A percentile compares a stretch with the other conserved stretches of the same genome.
These are phyloP conservation scores for Sporothrix brunneoviolacea DNA, from an alignment of 2,329 filamentous ascomycete genomes.

Conservation along the genomic window DNA sequence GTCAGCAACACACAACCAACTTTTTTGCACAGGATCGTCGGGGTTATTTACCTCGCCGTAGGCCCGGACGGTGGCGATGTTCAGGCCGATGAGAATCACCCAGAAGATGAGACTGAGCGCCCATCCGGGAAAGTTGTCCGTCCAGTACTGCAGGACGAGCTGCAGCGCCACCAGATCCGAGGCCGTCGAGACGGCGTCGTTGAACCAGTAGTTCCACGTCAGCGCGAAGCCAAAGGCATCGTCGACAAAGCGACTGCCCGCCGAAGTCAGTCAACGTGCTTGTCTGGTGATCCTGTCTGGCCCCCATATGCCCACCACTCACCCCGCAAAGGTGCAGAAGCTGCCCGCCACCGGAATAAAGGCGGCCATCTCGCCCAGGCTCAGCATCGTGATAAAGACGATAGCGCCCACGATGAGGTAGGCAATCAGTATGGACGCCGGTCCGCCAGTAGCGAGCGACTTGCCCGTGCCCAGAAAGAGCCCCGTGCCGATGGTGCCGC, in stretches of 20 bases:
- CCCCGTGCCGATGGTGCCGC: slow-evolving; percentile 53
- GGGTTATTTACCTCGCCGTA: slow-evolving; percentile 54
- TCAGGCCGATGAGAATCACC: slow-evolving; percentile 60
- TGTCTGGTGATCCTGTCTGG: too few species aligned
- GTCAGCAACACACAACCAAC: background rate
- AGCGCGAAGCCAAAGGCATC: slow-evolving; percentile 68
- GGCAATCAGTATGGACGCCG: slow-evolving; percentile 59
- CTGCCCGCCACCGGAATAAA: slow-evolving; percentile 73
- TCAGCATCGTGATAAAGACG: slow-evolving; percentile 68
- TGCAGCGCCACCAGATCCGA: slow-evolving; percentile 54
- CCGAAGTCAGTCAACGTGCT: too few species aligned
- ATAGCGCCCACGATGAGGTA: slow-evolving; percentile 67
- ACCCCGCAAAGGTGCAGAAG: slow-evolving; percentile 34
- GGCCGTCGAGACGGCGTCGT: slow-evolving; percentile 55
- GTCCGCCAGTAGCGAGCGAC: slow-evolving; percentile 55
- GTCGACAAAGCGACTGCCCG: slow-evolving; percentile 59
- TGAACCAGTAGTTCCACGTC: slow-evolving; percentile 85
- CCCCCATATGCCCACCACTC: too few species aligned
- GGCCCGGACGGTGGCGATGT: slow-evolving; percentile 63
- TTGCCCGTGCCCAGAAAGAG: slow-evolving; percentile 57
- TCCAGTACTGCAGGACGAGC: slow-evolving; percentile 71
- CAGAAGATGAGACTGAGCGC: slow-evolving; percentile 68
- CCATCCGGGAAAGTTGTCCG: slow-evolving; percentile 56
- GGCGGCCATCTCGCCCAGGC: slow-evolving; percentile 66
- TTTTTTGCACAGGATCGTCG: background rate